Evolutionary conservation across 169 alveolate species (phyloP), one percentile per base, ranked within the genome.

Genomic region (Ichthyophthirius multifiliis): DNA sequence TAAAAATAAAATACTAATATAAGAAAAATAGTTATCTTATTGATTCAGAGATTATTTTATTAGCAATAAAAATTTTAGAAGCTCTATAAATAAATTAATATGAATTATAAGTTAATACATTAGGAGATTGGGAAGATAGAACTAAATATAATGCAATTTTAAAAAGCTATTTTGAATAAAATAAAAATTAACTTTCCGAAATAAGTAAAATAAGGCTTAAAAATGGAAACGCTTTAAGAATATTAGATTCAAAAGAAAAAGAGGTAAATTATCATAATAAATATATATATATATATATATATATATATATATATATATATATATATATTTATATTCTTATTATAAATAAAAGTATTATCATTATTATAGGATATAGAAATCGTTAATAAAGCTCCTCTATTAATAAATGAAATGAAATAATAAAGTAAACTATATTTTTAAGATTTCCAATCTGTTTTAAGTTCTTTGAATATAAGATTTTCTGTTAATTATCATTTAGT

Each of bases 231-330:
- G 67, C 85, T 10, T 39, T 84, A 27, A 76, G 89, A 71, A 48
- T 84, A 13, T 37, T 84, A 9, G 89, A 84, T 37, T 84, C 89
- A 37, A 84, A 84, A 62, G 39, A 76, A 2, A n/a, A n/a, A n/a
- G n/a, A n/a, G n/a, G n/a, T n/a, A n/a, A n/a, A n/a, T n/a, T n/a
- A n/a, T n/a, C n/a, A n/a, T n/a, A n/a, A n/a, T n/a, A n/a, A n/a
- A n/a, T n/a, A n/a, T n/a, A n/a, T n/a, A n/a, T n/a, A n/a, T n/a
- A n/a, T n/a, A n/a, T n/a, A n/a, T n/a, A n/a, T n/a, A n/a, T n/a
- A n/a, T n/a, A n/a, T n/a, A n/a, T n/a, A n/a, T n/a, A n/a, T n/a
- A n/a, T n/a, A n/a, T n/a, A n/a, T n/a, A n/a, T n/a, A n/a, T n/a
- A n/a, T n/a, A n/a, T n/a, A n/a, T n/a, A n/a, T n/a, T n/a, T n/a